These are phyloP conservation scores for Daldinia sp. DNA, from an alignment of 2,329 filamentous ascomycete species.

Conservation along the genomic window DNA sequence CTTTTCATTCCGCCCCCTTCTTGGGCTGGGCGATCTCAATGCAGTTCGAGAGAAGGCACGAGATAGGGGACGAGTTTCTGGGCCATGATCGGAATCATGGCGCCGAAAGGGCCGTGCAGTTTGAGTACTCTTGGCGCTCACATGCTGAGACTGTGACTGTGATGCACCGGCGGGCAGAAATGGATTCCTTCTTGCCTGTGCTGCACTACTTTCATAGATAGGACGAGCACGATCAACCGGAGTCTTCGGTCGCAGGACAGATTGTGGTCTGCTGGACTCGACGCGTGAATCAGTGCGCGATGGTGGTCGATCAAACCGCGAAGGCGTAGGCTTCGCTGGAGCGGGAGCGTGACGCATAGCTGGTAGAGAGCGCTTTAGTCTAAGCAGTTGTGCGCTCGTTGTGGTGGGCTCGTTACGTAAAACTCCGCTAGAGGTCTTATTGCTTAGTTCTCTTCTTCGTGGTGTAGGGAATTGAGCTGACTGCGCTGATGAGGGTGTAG, in stretches of 20 bases:
- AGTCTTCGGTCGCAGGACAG: slow-evolving; percentile 71
- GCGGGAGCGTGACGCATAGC: slow-evolving; percentile 63
- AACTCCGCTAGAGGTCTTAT: slow-evolving; percentile 62
- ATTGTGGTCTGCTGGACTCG: slow-evolving; percentile 60
- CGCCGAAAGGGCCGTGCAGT: slow-evolving; percentile 75
- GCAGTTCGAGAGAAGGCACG: slow-evolving; percentile 65
- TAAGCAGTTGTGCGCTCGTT: slow-evolving; percentile 70
- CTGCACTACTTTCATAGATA: slow-evolving; percentile 59
- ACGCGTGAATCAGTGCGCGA: slow-evolving; percentile 65
- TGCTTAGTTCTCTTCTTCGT: slow-evolving; percentile 65
- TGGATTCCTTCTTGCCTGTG: slow-evolving; percentile 67
- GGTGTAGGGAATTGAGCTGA: slow-evolving; percentile 67
- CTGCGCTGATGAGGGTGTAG: slow-evolving; percentile 63
- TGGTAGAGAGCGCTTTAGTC: slow-evolving; percentile 71
- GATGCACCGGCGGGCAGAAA: slow-evolving; percentile 83
- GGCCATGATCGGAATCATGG: slow-evolving; percentile 78
- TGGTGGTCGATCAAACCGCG: slow-evolving; percentile 64
- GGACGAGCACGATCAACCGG: slow-evolving; percentile 70
- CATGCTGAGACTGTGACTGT: slow-evolving; percentile 79
- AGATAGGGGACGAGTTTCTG: slow-evolving; percentile 65
- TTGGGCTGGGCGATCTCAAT: slow-evolving; percentile 65
- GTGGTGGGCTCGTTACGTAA: slow-evolving; percentile 69
- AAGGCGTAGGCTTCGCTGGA: slow-evolving; percentile 57
- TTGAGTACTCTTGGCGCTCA: slow-evolving; percentile 74
- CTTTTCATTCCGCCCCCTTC: slow-evolving; percentile 55